Conservation (phyloP, 768 basidiomycete genomes). For the Naganishia antarctica region DNA sequence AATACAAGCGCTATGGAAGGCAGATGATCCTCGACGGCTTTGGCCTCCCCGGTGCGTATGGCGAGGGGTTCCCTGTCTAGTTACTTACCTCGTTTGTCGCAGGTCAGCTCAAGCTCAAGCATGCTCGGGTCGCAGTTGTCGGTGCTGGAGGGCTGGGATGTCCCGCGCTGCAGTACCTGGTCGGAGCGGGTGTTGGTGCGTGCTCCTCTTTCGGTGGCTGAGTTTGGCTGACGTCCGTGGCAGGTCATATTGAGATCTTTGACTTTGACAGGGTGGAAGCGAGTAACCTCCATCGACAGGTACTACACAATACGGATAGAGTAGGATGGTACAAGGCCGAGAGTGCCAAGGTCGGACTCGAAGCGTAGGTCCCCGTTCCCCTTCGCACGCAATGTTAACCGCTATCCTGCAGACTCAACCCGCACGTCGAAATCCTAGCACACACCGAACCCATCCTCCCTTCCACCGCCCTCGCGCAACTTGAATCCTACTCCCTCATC, state of each 20-base stretch:
- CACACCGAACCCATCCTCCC: conserved; percentile 56
- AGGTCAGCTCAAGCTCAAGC: conserved; percentile 80
- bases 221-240: background rate
- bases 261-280: conserved; percentile 83
- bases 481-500: conserved; percentile 66
- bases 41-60: conserved; percentile 66
- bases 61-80: background rate
- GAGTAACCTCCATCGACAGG: conserved; percentile 87
- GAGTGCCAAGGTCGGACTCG: conserved; percentile 69
- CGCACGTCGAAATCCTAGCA: conserved; percentile 60
- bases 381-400: too few species aligned
- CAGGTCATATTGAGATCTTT: conserved; percentile 77
- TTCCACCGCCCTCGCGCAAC: conserved; percentile 57
- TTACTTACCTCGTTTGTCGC: background rate
- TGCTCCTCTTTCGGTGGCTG: background rate
- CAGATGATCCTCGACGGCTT: conserved; percentile 93
- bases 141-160: conserved; percentile 96
- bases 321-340: conserved; percentile 75
- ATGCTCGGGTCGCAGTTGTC: conserved; percentile 73
- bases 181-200: conserved; percentile 84
- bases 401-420: conserved; percentile 74
- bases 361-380: conserved; percentile 62
- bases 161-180: conserved; percentile 89
- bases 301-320: conserved; percentile 70
- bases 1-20: conserved; percentile 86